Evolutionary conservation across 768 basidiomycete species (phyloP), one percentile per base, ranked within the genome.

Genomic region (Termitomyces sp.): DNA sequence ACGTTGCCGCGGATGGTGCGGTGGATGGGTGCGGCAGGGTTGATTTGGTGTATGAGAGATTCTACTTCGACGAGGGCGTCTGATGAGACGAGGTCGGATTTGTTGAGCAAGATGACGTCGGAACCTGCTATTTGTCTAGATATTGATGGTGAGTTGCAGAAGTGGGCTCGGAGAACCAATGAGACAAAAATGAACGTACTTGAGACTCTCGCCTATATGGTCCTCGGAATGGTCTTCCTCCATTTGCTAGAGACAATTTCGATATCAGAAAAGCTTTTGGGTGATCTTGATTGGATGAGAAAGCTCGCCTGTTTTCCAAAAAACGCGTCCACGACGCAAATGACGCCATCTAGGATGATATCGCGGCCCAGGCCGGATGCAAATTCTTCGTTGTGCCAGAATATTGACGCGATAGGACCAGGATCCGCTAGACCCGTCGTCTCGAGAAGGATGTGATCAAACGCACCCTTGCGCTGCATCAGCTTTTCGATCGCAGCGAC

Each of bases 401-500:
- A 91, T 73, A 90, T 83, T 0, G 87, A 82, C 0, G 91, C 90
- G 52, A 93, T 93, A 2, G 90, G 88, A n/a, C 87, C 92, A 55
- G 96, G 96, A 74, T 98, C 96, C 10, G 96, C 96, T 8, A 98
- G 77, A 0, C 96, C 96, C 0, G 97, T 98, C 2, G 96, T 90
- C 71, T 99, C 97, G 15, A 99, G 77, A 42, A 99, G 74, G 59
- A 99, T 97, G 68, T 98, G 88, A 70, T 98, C 97, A 65, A 98
- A 95, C 1, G 82, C 81, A 24, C 93, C 93, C 64, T 88, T 92
- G 52, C 83, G 80, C 61, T 80, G 73, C 89, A 94, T 92, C 54
- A 98, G 75, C 64, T 90, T 90, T 69, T 97, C 93, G 51, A 99
- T 97, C 7, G 97, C 93, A 21, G 93, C 90, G 0, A 90, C 80